Conservation (phyloP, 2,329 filamentous ascomycete genomes). For the Helotiales sp. region DNA sequence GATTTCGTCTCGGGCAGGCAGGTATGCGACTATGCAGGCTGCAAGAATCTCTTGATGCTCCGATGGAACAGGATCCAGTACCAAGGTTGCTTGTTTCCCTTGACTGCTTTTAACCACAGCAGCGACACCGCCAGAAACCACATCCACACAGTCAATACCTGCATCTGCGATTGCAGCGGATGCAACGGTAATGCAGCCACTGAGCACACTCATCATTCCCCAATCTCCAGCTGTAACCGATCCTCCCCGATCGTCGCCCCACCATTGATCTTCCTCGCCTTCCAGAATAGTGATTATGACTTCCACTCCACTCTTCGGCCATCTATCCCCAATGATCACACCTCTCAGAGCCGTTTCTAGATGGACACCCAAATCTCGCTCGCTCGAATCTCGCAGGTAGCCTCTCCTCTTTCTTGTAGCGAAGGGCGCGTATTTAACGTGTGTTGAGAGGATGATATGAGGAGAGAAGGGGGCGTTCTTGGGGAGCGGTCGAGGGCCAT, state of each 20-base stretch:
- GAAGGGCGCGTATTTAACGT: slow-evolving; percentile 97
- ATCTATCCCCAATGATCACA: slow-evolving; percentile 88
- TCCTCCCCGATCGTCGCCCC: slow-evolving; percentile 59
- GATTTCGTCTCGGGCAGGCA: slow-evolving; percentile 85
- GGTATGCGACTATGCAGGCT: slow-evolving; percentile 88
- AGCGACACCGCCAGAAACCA: slow-evolving; percentile 87
- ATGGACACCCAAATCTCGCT: slow-evolving; percentile 89
- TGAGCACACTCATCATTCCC: slow-evolving; percentile 89
- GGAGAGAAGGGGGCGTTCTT: slow-evolving; percentile 90
- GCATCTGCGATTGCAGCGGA: slow-evolving; percentile 93
- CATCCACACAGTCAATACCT: slow-evolving; percentile 92
- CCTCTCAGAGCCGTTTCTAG: slow-evolving; percentile 89
- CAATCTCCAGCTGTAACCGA: slow-evolving; percentile 67
- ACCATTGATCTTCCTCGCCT: slow-evolving; percentile 81
- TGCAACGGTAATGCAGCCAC: slow-evolving; percentile 91
- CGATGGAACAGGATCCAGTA: slow-evolving; percentile 82
- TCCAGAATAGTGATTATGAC: slow-evolving; percentile 92
- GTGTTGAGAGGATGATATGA: slow-evolving; percentile 87
- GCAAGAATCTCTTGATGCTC: slow-evolving; percentile 80
- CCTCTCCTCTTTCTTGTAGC: slow-evolving; percentile 81
- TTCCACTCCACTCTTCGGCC: slow-evolving; percentile 99
- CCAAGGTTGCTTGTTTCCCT: slow-evolving; percentile 50
- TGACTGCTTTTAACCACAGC: slow-evolving; percentile 63
- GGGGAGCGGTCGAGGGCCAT: slow-evolving; percentile 89
- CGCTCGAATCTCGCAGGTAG: slow-evolving; percentile 82